Conservation (phyloP, 2,329 filamentous ascomycete species). For the Pseudogymnoascus sp. region DNA sequence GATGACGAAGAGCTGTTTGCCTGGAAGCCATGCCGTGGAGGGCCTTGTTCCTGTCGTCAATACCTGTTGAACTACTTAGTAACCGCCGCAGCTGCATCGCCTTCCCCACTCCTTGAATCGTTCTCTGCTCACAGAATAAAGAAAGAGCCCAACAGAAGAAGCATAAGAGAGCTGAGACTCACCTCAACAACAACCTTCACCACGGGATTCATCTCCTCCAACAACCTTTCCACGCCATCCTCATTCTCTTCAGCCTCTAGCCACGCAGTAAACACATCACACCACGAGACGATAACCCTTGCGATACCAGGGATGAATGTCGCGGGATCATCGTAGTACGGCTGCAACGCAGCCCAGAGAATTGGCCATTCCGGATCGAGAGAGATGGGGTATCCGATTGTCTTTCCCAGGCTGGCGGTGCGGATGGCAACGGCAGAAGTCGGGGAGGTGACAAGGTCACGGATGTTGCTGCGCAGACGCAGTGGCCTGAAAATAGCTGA, state of each 20-base stretch:
- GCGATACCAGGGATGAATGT: slow-evolving; percentile 36
- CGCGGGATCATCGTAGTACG: slow-evolving; percentile 36
- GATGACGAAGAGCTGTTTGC: slow-evolving; percentile 36
- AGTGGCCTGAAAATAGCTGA: slow-evolving; percentile 14
- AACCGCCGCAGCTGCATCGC: neutral
- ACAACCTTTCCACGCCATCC: slow-evolving; percentile 38
- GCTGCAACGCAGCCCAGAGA: slow-evolving; percentile 35
- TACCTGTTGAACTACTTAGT: slow-evolving; percentile 15
- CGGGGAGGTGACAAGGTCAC: slow-evolving; percentile 19
- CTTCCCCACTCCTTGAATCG: neutral
- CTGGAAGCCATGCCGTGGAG: slow-evolving; percentile 35
- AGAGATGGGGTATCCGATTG: slow-evolving; percentile 36
- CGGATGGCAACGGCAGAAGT: slow-evolving; percentile 14
- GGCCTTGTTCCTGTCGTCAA: slow-evolving; percentile 27
- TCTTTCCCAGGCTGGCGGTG: slow-evolving; percentile 13
- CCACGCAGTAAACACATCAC: slow-evolving; percentile 35
- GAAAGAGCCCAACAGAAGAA: slow-evolving; percentile 10
- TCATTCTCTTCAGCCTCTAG: slow-evolving; percentile 38
- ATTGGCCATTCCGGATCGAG: slow-evolving; percentile 41
- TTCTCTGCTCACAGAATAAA: neutral
- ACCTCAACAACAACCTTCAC: slow-evolving; percentile 31
- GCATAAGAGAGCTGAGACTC: neutral
- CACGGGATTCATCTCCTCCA: slow-evolving; percentile 32
- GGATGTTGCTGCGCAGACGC: slow-evolving; percentile 20
- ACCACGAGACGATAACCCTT: slow-evolving; percentile 37